Percentiles rank a stretch among this genome's conserved stretches.
phyloP scores from a whole-genome alignment of 2,329 filamentous ascomycete genomes.

The Ophiosphaerella narmari region DNA sequence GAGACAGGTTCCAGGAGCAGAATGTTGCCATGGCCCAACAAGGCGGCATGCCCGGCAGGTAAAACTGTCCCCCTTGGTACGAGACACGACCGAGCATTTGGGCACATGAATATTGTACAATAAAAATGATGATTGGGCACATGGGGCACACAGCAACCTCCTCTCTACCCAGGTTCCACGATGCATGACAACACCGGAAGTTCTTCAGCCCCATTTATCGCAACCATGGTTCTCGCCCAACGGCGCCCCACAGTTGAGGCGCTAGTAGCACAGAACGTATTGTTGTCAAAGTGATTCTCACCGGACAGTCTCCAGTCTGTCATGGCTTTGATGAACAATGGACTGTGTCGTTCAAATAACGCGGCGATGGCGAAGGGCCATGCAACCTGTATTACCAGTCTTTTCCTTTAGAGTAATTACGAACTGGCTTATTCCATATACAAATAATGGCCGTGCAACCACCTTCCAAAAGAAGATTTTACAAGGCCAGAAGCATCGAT shows the following conservation, averaged over 20 bases:
- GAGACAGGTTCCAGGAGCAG: constrained; percentile 84
- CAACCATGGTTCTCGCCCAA: neutral
- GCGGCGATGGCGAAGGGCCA: too few relatives aligned
- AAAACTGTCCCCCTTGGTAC: constrained; percentile 15
- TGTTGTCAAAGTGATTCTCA: neutral
- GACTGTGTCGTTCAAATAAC: too few relatives aligned
- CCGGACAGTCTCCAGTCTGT: too few relatives aligned
- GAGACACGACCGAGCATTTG: neutral
- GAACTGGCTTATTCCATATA: too few relatives aligned
- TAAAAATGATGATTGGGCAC: constrained; percentile 12
- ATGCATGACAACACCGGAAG: neutral
- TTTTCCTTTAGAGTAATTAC: too few relatives aligned
- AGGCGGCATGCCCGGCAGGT: constrained; percentile 56
- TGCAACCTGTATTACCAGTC: too few relatives aligned
- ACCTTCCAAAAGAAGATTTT: neutral
- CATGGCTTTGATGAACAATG: too few relatives aligned
- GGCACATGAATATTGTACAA: constrained; percentile 12
- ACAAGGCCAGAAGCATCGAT: neutral
- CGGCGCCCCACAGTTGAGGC: neutral
- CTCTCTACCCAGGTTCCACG: neutral
- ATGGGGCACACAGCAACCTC: constrained; percentile 12
- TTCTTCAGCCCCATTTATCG: too few relatives aligned
- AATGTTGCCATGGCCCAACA: constrained; percentile 70
- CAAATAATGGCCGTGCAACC: neutral
- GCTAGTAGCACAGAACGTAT: neutral